Conservation (phyloP, 176 grass and related monocot species). For the Phyllostachys edulis region DNA sequence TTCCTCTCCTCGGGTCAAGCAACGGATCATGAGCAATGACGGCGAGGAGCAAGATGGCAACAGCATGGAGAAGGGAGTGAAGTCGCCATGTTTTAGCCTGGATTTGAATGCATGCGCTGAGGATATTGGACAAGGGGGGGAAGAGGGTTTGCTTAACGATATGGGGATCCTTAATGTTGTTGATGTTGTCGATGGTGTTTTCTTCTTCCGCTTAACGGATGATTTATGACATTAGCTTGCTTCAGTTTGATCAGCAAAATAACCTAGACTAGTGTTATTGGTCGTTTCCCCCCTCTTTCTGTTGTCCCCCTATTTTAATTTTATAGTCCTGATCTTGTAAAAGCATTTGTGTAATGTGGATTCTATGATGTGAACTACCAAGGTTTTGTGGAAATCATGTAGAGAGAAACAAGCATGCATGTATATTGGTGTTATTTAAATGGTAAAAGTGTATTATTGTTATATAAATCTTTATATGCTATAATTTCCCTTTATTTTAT, state of each 20-base stretch:
- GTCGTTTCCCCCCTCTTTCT: not conserved
- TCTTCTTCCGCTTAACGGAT: constrained; percentile 48
- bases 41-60: constrained; percentile 3
- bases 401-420: not conserved
- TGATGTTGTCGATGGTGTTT: constrained; percentile 69
- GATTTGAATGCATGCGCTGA: constrained; percentile 72
- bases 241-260: constrained; percentile 8
- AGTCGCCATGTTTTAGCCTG: constrained; percentile 40
- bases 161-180: constrained; percentile 42
- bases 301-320: not conserved
- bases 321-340: not conserved
- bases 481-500: not conserved
- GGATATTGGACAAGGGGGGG: constrained; percentile 14
- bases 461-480: not conserved
- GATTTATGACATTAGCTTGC: constrained; percentile 34
- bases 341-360: not conserved
- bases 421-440: not conserved
- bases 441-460: not conserved
- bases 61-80: constrained; percentile 16
- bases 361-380: not conserved
- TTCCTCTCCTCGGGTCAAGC: constrained; percentile 48
- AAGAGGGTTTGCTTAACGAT: constrained; percentile 21
- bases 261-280: constrained; percentile 15
- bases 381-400: constrained; percentile 5
- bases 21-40: constrained; percentile 23